Evolutionary conservation across 2,329 filamentous ascomycete species (phyloP).

Genomic region (Shiraia sp.): DNA sequence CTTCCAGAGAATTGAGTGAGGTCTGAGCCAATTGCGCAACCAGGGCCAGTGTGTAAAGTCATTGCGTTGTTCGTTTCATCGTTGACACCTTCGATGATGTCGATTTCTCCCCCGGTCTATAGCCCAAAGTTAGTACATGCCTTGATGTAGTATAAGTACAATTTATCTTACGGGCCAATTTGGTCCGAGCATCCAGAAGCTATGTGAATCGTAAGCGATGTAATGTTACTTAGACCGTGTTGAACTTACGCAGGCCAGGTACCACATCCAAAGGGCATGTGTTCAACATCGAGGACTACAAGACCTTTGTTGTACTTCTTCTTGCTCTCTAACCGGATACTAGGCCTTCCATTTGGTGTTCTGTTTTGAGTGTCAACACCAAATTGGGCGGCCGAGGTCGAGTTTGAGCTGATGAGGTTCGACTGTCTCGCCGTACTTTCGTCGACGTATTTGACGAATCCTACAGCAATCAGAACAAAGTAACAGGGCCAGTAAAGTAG

Average conservation of each 20-base stretch:
- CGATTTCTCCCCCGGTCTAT: constrained; percentile 49
- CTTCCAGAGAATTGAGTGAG: constrained; percentile 53
- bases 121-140: too few species aligned
- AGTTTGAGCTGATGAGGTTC: constrained; percentile 46
- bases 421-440: constrained; percentile 42
- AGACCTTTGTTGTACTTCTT: constrained; percentile 52
- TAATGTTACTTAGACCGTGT: neutral
- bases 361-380: constrained; percentile 50
- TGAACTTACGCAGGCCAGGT: constrained; percentile 53
- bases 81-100: constrained; percentile 56
- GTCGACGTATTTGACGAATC: constrained; percentile 48
- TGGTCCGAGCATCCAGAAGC: constrained; percentile 40
- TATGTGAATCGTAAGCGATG: constrained; percentile 14
- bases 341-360: constrained; percentile 47
- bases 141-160: too few species aligned
- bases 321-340: constrained; percentile 53
- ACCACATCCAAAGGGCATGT: constrained; percentile 57
- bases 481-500: constrained; percentile 2
- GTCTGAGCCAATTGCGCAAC: constrained; percentile 47
- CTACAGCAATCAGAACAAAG: constrained; percentile 22
- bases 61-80: constrained; percentile 47
- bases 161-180: constrained; percentile 25
- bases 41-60: constrained; percentile 53
- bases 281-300: constrained; percentile 55
- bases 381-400: constrained; percentile 46